Evolutionary conservation across 805 yeast genomes (phyloP), one percentile per base, ranked within the genome.

Genomic region (Hanseniaspora lindneri): DNA sequence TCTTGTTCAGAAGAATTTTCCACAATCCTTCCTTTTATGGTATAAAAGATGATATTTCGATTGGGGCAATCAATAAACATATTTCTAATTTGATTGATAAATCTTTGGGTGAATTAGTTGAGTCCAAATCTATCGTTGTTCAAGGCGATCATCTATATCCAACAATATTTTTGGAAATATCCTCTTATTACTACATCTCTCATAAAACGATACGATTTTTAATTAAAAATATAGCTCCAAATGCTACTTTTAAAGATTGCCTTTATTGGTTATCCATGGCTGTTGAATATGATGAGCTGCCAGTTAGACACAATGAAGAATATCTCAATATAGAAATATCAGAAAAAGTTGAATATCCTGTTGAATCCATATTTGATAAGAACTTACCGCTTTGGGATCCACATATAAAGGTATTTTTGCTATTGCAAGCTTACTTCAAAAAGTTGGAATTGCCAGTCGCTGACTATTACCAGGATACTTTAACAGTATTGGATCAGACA

Each of bases 21-120:
- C 86, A 86, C 59, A 89, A 87, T 54, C 98, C 99, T 6, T 80
- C 89, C 54, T 81, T 82, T 0, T 92, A 92, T 58, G 97, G 94
- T 10, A 77, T 94, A 43, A 82, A 76, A 39, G 84, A 78, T 51
- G 88, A 81, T 56, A 62, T 66, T 2, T 58, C 74, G 17, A 63
- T 72, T 2, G 71, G 69, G 2, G 86, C 84, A 6, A 73, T 79
- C 49, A 69, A 78, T 51, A 58, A 69, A 54, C 77, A 74, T 55
- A 64, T 81, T 54, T 78, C 80, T 49, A 69, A 69, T 1, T 69
- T 89, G 49, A 76, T 92, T 52, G 94, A 87, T 56, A 57, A 60
- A 1, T 74, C 94, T 1, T 71, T 88, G 42, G 73, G 71, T 1
- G 80, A 79, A 54, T 72, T 92, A 53, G 69, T 67, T 25, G 81